Conservation (phyloP, 1,284 basidiomycete species). For the Malassezia yamatoensis region DNA sequence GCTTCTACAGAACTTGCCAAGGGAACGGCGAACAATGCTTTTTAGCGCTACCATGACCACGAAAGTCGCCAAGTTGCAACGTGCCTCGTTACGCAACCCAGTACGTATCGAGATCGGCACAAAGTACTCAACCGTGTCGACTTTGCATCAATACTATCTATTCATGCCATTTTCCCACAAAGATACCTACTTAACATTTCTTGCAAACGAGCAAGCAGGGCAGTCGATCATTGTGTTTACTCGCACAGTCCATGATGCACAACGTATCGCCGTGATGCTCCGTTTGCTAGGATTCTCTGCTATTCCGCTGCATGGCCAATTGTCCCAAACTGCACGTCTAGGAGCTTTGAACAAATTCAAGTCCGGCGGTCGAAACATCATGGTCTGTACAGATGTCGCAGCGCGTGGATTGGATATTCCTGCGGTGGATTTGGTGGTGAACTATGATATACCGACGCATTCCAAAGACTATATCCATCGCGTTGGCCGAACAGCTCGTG, state of each 20-base stretch:
- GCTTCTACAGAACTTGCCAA: slow-evolving; percentile 87
- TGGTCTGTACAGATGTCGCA: slow-evolving; percentile 97
- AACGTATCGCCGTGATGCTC: slow-evolving; percentile 77
- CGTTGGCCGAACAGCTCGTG: slow-evolving; percentile 92
- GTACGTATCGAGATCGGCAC: slow-evolving; percentile 81
- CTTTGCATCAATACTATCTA: slow-evolving; percentile 88
- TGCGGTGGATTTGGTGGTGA: slow-evolving; percentile 89
- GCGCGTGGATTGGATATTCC: slow-evolving; percentile 87
- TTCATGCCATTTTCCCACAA: slow-evolving; percentile 87
- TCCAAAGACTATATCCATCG: slow-evolving; percentile 99
- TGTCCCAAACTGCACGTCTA: slow-evolving; percentile 82
- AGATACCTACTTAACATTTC: slow-evolving; percentile 79
- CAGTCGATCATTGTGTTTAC: slow-evolving; percentile 96
- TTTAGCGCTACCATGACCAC: slow-evolving; percentile 99
- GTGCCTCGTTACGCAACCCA: slow-evolving; percentile 88
- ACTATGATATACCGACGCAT: slow-evolving; percentile 94
- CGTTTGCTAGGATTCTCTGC: slow-evolving; percentile 86
- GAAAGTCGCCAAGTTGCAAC: slow-evolving; percentile 91
- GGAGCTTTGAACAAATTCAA: slow-evolving; percentile 96
- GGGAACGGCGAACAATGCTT: slow-evolving; percentile 85
- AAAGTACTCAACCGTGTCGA: slow-evolving; percentile 96
- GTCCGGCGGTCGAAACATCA: slow-evolving; percentile 75
- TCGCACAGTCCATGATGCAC: slow-evolving; percentile 85
- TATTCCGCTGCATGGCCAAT: slow-evolving; percentile 87
- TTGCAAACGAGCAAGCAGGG: slow-evolving; percentile 77